Conservation (phyloP, 352 stramenopile species). For the Pythium chondricola region DNA sequence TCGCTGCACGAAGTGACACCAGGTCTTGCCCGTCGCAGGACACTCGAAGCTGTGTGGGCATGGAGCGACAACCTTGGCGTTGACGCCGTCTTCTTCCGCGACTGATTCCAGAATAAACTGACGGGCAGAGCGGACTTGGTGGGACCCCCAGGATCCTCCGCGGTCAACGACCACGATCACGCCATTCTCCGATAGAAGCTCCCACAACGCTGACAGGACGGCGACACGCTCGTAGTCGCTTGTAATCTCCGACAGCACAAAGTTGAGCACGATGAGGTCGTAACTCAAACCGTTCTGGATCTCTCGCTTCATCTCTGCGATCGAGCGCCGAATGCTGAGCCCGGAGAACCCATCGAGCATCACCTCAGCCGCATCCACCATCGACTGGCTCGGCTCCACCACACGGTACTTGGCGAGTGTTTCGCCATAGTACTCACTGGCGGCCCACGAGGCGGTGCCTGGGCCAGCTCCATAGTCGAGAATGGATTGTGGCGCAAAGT, state of each 20-base stretch:
- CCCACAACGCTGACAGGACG: conserved; percentile 71
- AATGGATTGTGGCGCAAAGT: conserved; percentile 59
- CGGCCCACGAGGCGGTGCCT: conserved; percentile 70
- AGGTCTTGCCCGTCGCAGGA: conserved; percentile 57
- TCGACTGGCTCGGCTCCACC: conserved; percentile 81
- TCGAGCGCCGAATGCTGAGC: conserved; percentile 59
- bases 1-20: conserved; percentile 86
- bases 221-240: conserved; percentile 80
- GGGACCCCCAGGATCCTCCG: conserved; percentile 76
- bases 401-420: conserved; percentile 62
- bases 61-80: conserved; percentile 53
- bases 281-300: conserved; percentile 63
- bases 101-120: conserved; percentile 81
- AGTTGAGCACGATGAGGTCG: conserved; percentile 70
- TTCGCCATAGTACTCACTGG: conserved; percentile 60
- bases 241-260: conserved; percentile 77
- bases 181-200: conserved; percentile 68
- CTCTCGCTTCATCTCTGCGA: conserved; percentile 75
- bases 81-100: conserved; percentile 23
- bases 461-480: conserved; percentile 77
- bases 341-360: conserved; percentile 70
- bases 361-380: conserved; percentile 71
- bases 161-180: conserved; percentile 71
- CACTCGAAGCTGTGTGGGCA: conserved; percentile 77
- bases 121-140: conserved; percentile 77